Evolutionary conservation across 257 asterid species (phyloP).

Genomic region (Fraxinus anomala): DNA sequence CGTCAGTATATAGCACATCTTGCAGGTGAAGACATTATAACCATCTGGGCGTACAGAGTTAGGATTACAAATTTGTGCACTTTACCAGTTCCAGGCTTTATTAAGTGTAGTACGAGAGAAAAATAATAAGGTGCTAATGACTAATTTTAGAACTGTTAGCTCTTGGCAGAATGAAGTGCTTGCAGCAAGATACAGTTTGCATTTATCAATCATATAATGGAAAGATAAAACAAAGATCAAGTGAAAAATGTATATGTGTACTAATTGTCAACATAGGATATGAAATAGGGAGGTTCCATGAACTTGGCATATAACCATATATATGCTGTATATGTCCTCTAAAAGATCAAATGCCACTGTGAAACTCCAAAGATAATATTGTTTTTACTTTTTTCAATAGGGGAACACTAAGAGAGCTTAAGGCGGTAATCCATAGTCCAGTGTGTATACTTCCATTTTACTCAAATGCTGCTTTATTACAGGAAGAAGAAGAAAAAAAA

Average conservation of each 20-base stretch:
- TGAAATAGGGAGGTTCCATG: not conserved
- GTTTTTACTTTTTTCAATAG: not conserved
- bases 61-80: not conserved
- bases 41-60: not conserved
- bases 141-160: constrained; percentile 5
- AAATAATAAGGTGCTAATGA: not conserved
- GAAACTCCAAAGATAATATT: constrained; percentile 10
- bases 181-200: not conserved
- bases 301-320: not conserved
- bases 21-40: constrained; percentile 9
- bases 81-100: constrained; percentile 17
- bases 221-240: not conserved
- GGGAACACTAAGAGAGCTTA: not conserved
- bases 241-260: constrained; percentile 9
- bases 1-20: constrained; percentile 18
- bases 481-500: not conserved
- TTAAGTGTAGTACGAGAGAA: not conserved
- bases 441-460: not conserved
- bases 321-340: not conserved
- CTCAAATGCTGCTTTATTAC: not conserved
- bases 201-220: not conserved
- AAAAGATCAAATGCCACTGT: constrained; percentile 21
- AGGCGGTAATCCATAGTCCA: not conserved
- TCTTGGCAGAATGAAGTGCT: constrained; percentile 10
- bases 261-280: not conserved